These are phyloP conservation scores for Trifolium pratense DNA, from an alignment of 306 rosid genomes.

Conservation along the genomic window DNA sequence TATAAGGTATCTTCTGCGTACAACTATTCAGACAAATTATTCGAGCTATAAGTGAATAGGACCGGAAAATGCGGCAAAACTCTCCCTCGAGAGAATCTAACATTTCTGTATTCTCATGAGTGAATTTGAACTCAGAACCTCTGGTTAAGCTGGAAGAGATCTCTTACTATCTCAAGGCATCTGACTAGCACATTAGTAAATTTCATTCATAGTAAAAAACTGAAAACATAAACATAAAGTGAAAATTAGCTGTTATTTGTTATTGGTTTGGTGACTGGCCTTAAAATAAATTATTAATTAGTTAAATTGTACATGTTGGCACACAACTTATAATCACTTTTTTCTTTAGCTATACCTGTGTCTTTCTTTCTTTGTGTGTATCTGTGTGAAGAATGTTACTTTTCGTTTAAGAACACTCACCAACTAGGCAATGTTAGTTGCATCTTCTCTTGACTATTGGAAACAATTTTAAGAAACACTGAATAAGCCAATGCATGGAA, in stretches of 20 bases:
- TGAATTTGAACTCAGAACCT: too few relatives aligned
- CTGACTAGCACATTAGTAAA: neutral
- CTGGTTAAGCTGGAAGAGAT: too few relatives aligned
- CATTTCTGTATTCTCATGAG: too few relatives aligned
- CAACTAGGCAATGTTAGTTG: constrained; percentile 81
- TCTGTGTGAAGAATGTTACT: constrained; percentile 30
- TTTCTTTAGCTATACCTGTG: neutral
- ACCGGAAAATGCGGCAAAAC: too few relatives aligned
- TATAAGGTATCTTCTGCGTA: too few relatives aligned
- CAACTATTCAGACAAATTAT: too few relatives aligned
- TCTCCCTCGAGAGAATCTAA: too few relatives aligned
- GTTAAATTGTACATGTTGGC: constrained; percentile 1
- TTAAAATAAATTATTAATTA: neutral
- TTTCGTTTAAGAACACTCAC: constrained; percentile 60
- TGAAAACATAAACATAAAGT: neutral
- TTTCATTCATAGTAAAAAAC: constrained; percentile 11
- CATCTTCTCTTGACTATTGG: constrained; percentile 77
- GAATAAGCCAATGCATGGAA: constrained; percentile 41
- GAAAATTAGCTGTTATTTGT: constrained; percentile 41
- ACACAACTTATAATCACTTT: constrained; percentile 9
- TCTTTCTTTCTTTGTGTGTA: neutral
- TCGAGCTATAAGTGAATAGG: too few relatives aligned
- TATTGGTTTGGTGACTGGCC: constrained; percentile 60
- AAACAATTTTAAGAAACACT: constrained; percentile 37
- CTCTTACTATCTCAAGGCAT: too few relatives aligned